phyloP scores from a whole-genome alignment of 495 filamentous ascomycete genomes.

The Neurospora sp. region DNA sequence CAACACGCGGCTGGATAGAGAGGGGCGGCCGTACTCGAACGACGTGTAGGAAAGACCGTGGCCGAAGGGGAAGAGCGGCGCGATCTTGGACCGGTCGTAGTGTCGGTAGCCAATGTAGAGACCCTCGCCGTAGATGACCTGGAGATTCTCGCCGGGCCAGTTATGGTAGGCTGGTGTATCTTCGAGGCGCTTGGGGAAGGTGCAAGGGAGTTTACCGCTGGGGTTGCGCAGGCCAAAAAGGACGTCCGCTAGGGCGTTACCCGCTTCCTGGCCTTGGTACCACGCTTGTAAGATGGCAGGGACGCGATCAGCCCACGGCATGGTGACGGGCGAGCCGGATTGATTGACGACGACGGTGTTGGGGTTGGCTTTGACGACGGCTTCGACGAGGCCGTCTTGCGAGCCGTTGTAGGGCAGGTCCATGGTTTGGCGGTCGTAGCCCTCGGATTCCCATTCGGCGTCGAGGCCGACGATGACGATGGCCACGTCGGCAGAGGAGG shows the following conservation, averaged over 20 bases:
- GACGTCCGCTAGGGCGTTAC: slow-evolving; percentile 76
- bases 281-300: slow-evolving; percentile 66
- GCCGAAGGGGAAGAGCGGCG: slow-evolving; percentile 69
- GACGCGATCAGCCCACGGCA: slow-evolving; percentile 68
- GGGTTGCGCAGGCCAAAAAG: slow-evolving; percentile 78
- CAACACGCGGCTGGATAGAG: slow-evolving; percentile 38
- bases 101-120: slow-evolving; percentile 77
- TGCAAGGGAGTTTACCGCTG: slow-evolving; percentile 73
- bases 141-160: slow-evolving; percentile 70
- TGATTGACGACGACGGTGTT: slow-evolving; percentile 72
- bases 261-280: slow-evolving; percentile 83
- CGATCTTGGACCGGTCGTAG: slow-evolving; percentile 61
- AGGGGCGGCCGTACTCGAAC: slow-evolving; percentile 58
- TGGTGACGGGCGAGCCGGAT: slow-evolving; percentile 72
- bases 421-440: slow-evolving; percentile 76
- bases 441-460: slow-evolving; percentile 83
- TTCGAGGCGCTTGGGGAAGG: slow-evolving; percentile 61
- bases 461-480: slow-evolving; percentile 73
- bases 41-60: slow-evolving; percentile 76
- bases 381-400: slow-evolving; percentile 64
- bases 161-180: slow-evolving; percentile 79
- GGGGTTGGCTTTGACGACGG: slow-evolving; percentile 61
- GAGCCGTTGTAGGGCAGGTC: slow-evolving; percentile 60
- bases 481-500: slow-evolving; percentile 60
- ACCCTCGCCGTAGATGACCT: slow-evolving; percentile 75